Base-by-base conservation (phyloP, 768 basidiomycete genomes). In the Hericium rajendrae region DNA sequence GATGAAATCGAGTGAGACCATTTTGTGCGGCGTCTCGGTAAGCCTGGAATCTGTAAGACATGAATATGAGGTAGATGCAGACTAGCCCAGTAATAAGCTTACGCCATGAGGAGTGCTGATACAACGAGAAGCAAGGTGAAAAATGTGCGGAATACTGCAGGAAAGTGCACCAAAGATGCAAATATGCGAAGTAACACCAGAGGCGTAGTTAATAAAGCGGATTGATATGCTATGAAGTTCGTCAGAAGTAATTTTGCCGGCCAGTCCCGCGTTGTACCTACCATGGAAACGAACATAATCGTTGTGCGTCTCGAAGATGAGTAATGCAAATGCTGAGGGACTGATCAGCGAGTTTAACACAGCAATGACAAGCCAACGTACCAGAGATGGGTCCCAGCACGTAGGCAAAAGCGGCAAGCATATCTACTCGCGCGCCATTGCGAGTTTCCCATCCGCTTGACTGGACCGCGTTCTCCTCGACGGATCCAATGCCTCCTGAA, bases 211-310 rank as follows among this genome's bases (percentile, higher is more conserved):
- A 88, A 68, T 12, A 91, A 74, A 4, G 85, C 87, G 11, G 87
- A 87, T 70, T 90, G 88, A 66, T 90, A 90, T 32, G 86, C 89
- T 91, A 66, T 20, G 22, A 51, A 11, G 15, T 51, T 59, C 39
- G 55, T 54, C 52, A 60, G n/a, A 51, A 55, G 49, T 54, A 32
- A 32, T 8, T 32, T 32, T 32, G 32, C 9, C 9, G 9, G 9
- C 32, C 32, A 32, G 6, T 32, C 32, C 32, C 32, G 9, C 32
- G 59, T 12, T 18, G 53, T 51, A 66, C 79, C 64, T 54, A 86
- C 87, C 85, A 66, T 88, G 87, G 67, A 89, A 90, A 54, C 88
- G 82, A 57, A 89, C 81, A 60, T 81, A 85, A 68, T 89, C 84
- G 63, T 86, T 86, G 59, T 80, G 78, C 10, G 83, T 91, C 70